phyloP scores from a whole-genome alignment of 2,329 filamentous ascomycete species.

The Thielaviopsis punctulata region DNA sequence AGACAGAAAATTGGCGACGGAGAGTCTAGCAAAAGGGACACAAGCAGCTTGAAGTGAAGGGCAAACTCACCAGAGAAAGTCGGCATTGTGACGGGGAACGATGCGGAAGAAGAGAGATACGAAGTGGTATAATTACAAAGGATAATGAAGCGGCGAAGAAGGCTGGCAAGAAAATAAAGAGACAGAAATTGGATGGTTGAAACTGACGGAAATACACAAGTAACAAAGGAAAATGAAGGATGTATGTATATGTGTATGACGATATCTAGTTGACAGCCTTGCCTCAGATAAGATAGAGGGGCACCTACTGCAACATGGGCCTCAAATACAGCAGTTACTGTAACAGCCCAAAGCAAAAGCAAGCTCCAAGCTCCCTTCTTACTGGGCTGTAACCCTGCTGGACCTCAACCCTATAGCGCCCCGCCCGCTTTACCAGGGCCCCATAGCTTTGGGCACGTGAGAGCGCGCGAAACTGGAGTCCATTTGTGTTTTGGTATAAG shows the following conservation, averaged over 20 bases:
- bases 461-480: not conserved
- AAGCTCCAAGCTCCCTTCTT: too few relatives aligned
- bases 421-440: too few relatives aligned
- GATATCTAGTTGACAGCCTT: constrained; percentile 9
- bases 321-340: too few relatives aligned
- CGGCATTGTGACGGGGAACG: not conserved
- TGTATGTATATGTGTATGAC: not conserved
- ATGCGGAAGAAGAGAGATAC: not conserved
- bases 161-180: not conserved
- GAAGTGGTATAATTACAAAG: not conserved
- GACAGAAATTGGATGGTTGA: too few relatives aligned
- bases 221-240: not conserved
- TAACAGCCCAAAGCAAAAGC: not conserved
- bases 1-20: not conserved
- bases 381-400: too few relatives aligned
- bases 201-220: too few relatives aligned
- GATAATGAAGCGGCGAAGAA: not conserved
- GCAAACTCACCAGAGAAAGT: not conserved
- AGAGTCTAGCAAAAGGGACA: too few relatives aligned
- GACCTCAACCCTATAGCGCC: too few relatives aligned
- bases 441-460: not conserved
- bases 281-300: not conserved
- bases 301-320: not conserved
- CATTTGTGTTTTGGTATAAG: not conserved
- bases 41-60: not conserved